Evolutionary conservation across 148 eudicot genomes (phyloP), one percentile per base, ranked within the genome.

Genomic region (Dysphania ambrosioides): DNA sequence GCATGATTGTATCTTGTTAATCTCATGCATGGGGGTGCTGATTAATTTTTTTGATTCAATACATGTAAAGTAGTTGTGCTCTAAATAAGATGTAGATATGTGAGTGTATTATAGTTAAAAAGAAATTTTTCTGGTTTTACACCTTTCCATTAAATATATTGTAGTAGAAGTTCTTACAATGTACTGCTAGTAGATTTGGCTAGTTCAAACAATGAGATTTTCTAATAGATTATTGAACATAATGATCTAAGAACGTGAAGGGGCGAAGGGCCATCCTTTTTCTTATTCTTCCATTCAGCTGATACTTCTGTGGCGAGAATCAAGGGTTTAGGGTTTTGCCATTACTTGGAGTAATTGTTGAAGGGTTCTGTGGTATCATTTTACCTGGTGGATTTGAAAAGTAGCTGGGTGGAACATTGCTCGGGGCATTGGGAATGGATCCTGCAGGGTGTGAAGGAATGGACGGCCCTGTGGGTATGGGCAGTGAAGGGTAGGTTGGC

Each of bases 31-130:
- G 68, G n/a, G 24, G n/a, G 24, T 60, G 73, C 61, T 24, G 67
- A 32, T 76, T 60, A 58, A 65, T 36, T 75, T 66, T 34, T 76
- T 59, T 72, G 82, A 76, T 76, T 49, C 30, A 40, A 77, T 72
- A 76, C 73, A 60, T 76, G 80, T 76, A 76, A 80, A 72, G 79
- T 58, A 26, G 74, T 64, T 49, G 77, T 63, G 47, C 65, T 49
- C 67, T 35, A 68, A 21, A 72, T 16, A 59, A 77, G 30, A 67
- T 76, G 80, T 80, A 76, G 83, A 80, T 80, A 80, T 66, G 42
- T 36, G 69, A 72, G 57, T 80, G 83, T 63, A 80, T 67, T 73
- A 76, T 72, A 57, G 70, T 71, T 66, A 31, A 70, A 71, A 51
- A 42, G 34, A 27, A 70, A 19, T 40, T 19, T 44, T 15, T 41